Percentiles rank a stretch among this genome's conserved stretches.
Evolutionary conservation across 225 moss, liverwort and hornwort species (phyloP).

Genomic region (Straminergon stramineum): DNA sequence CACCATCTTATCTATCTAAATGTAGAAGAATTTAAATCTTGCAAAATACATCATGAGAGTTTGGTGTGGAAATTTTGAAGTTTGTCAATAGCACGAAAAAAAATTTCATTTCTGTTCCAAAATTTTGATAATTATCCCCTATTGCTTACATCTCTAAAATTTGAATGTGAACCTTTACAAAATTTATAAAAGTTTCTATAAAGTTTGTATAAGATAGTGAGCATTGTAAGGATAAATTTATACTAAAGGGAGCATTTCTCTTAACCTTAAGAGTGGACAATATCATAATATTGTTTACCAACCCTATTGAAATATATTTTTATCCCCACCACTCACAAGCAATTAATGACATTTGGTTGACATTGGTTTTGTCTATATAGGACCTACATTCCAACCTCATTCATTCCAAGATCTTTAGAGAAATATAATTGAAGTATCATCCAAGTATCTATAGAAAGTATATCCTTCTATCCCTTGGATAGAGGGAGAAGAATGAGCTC

Average conservation of each 20-base stretch:
- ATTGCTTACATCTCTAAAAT: background rate
- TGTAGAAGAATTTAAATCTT: no score
- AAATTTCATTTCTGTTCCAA: no score
- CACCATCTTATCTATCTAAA: no score
- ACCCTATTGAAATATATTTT: background rate
- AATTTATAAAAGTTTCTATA: background rate
- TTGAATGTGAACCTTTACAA: background rate
- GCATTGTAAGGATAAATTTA: background rate
- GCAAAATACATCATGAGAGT: no score
- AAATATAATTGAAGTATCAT: background rate
- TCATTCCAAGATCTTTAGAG: fast-evolving
- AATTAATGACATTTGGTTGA: background rate
- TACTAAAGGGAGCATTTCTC: background rate
- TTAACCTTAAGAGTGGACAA: no score
- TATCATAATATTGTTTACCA: background rate
- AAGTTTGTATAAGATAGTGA: background rate
- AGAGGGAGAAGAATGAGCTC: background rate
- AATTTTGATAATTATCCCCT: no score
- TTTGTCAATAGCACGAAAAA: no score
- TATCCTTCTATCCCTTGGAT: background rate
- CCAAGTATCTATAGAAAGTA: background rate
- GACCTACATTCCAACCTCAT: background rate
- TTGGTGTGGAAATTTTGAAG: no score
- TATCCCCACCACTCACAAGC: background rate
- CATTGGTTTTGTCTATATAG: background rate